Base-by-base conservation (phyloP, 805 yeast genomes). In the Saccharomycopsis oosterbeekiorum region DNA sequence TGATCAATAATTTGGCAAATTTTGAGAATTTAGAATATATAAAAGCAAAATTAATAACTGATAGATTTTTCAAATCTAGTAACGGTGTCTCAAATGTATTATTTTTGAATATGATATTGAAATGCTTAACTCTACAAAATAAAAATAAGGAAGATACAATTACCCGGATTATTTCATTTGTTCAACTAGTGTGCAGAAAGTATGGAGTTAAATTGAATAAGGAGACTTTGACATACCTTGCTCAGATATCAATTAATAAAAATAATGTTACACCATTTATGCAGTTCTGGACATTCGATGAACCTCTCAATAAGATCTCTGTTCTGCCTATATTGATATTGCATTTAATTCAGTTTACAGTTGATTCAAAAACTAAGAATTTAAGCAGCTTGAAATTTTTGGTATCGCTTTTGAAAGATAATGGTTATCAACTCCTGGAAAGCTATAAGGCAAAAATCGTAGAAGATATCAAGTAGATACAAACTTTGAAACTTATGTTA, bases 221-320 rank as follows among this genome's bases (percentile, higher is more conserved):
- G 2, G 59, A 57, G 42, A 29, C 55, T 5, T 42, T 57, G 19
- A 42, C 55, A n/a, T 57, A 57, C 15, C 54, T 57, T 19, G 43
- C 47, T 15, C 21, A 57, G 5, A 42, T 17, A 29, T 51, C 59
- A 11, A 15, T 42, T n/a, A 15, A 17, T 34, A 41, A 26, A 24
- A 37, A 57, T 17, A 34, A 34, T 21, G 10, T 17, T 4, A 37
- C 2, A 11, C 24, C 55, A 14, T 17, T 57, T 19, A 47, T 34
- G 39, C 34, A 29, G n/a, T 24, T 57, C 42, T 40, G 53, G 53
- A 47, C 26, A 15, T 10, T 10, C n/a, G 53, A 47, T 24, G 21
- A 47, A 9, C 3, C 19, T 21, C 53, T 47, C n/a, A 47, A 24
- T 47, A 47, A 19, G 9, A 47, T 47, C 15, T 24, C 53, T 3